Evolutionary conservation across 495 filamentous ascomycete genomes (phyloP), one percentile per base, ranked within the genome.

Genomic region (Podospora comata): DNA sequence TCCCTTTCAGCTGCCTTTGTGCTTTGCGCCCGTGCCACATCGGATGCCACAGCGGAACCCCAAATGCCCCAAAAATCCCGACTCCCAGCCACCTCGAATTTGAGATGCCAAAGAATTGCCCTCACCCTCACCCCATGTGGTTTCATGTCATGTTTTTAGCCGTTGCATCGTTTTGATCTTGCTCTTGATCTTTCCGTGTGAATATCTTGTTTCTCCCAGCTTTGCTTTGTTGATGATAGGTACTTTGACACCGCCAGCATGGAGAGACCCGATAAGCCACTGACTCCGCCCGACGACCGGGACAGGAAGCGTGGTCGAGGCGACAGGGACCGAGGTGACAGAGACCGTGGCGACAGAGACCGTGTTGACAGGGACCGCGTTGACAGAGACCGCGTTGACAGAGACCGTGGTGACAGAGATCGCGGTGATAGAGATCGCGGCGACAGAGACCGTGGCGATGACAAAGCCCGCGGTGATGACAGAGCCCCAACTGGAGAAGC

Each of bases 221-320:
- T 58, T 20, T 56, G 54, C 55, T 58, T 20, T 56, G 54, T 18
- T 9, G 6, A 48, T 48, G 39, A 48, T 48, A 48, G 13, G 13
- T 48, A 48, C 15, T 48, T 48, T 48, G 39, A 48, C 39, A 48
- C 15, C 39, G 39, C 39, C 39, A 48, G 7, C 39, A 48, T 48
- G 39, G 59, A 61, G 59, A 61, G 59, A 61, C 59, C 26, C 23
- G 56, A 58, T n/a, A 20, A 27, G 19, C 19, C 23, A 20, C 19
- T 20, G 16, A 58, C 23, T 20, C 56, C 23, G 30, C 23, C 26
- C 59, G 16, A 30, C 18, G 58, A 60, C 58, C 58, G 58, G 23
- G 56, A 59, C 15, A 59, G n/a, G 56, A 27, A 59, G 26, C 56
- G 56, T 9, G n/a, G 26, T 20, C 56, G 56, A 32, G 30, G 30